Percentiles rank a stretch among this genome's conserved stretches.
These are phyloP conservation scores for Macrophomina tecta DNA, from an alignment of 2,329 filamentous ascomycete genomes.

Conservation along the genomic window DNA sequence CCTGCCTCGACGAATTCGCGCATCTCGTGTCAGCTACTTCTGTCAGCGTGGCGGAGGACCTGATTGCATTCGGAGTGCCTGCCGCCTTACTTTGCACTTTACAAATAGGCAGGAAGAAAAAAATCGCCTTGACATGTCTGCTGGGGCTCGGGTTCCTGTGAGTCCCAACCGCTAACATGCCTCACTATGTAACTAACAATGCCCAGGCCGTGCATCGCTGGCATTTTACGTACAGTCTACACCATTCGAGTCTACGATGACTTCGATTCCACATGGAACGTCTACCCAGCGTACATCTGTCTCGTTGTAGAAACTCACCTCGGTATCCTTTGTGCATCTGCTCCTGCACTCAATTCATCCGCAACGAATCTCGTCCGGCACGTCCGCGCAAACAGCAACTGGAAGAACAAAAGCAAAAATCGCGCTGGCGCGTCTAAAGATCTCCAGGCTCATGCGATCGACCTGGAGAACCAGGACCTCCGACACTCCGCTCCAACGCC, in stretches of 20 bases:
- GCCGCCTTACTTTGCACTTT: slow-evolving; percentile 52
- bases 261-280: slow-evolving; percentile 49
- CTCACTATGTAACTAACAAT: background rate
- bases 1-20: slow-evolving; percentile 46
- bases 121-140: slow-evolving; percentile 52
- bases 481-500: background rate
- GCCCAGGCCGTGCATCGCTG: slow-evolving; percentile 41
- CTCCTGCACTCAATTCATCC: slow-evolving; percentile 52
- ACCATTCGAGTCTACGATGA: slow-evolving; percentile 43
- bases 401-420: background rate
- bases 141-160: slow-evolving; percentile 52
- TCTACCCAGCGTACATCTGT: slow-evolving; percentile 50
- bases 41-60: slow-evolving; percentile 48
- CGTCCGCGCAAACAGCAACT: background rate
- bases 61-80: slow-evolving; percentile 50
- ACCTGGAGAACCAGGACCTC: background rate
- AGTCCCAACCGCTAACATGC: background rate
- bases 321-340: slow-evolving; percentile 50
- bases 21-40: slow-evolving; percentile 46
- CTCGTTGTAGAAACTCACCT: slow-evolving; percentile 50
- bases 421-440: background rate
- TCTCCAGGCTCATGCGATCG: background rate
- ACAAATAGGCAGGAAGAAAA: slow-evolving; percentile 50
- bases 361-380: slow-evolving; percentile 28
- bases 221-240: slow-evolving; percentile 44